These are phyloP conservation scores for Chlamydomonas applanata DNA, from an alignment of 139 green algal genomes.

Conservation along the genomic window DNA sequence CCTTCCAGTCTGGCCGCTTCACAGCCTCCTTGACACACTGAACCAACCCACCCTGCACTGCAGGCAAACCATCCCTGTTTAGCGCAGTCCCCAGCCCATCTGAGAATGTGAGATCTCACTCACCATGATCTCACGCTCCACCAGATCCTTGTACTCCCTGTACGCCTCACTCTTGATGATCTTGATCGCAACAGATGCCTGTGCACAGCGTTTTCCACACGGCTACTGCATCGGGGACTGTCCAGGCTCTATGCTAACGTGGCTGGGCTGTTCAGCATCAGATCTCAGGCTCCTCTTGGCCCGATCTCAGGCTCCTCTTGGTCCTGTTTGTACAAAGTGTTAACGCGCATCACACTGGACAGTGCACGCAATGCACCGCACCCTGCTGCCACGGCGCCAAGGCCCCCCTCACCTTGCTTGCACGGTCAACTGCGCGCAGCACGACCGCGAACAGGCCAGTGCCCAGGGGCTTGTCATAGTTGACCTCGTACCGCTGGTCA, in stretches of 20 bases:
- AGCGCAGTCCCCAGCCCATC: too few relatives aligned
- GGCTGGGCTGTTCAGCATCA: too few relatives aligned
- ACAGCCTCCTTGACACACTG: too few relatives aligned
- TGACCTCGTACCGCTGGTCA: conserved; percentile 10
- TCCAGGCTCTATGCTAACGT: too few relatives aligned
- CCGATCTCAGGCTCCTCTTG: background rate
- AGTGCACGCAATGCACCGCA: background rate
- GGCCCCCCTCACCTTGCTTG: background rate
- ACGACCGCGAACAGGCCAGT: conserved; percentile 29
- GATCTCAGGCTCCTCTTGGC: background rate
- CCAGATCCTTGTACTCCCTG: conserved; percentile 23
- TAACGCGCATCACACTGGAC: background rate
- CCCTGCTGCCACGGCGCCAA: background rate
- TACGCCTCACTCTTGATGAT: conserved; percentile 34
- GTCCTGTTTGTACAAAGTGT: too few relatives aligned
- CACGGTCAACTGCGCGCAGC: conserved; percentile 6
- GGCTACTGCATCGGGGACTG: too few relatives aligned
- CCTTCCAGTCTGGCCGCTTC: too few relatives aligned
- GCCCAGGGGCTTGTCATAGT: conserved; percentile 25
- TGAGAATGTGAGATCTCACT: too few relatives aligned
- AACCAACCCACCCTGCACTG: too few relatives aligned
- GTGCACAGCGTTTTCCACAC: background rate
- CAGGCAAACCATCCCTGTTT: too few relatives aligned
- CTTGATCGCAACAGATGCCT: conserved; percentile 30
- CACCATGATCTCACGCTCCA: conserved; percentile 25